Evolutionary conservation across 495 filamentous ascomycete genomes (phyloP), one percentile per base, ranked within the genome.

Genomic region (Xylaria castorea): DNA sequence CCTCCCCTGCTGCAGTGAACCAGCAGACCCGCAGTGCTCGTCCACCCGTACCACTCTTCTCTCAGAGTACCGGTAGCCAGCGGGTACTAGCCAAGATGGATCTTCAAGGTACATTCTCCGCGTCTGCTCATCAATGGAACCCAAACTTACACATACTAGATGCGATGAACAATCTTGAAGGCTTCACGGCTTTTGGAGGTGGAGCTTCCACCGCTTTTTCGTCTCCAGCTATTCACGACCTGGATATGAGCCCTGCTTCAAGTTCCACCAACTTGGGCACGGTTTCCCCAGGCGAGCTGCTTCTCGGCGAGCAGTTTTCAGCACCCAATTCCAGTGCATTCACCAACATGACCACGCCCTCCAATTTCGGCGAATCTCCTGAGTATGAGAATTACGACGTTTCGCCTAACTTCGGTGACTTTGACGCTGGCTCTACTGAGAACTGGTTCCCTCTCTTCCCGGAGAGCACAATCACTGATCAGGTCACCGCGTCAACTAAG

Each of bases 301-400:
- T 94, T 78, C 81, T 92, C 73, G 76, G 80, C 65, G 92, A 94
- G 72, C 84, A 86, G 22, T 85, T 84, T 76, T 96, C 94, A 68
- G 90, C 93, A 38, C 93, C 94, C 50, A 93, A 94, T 67, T 97
- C 95, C 0, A 85, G 91, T 51, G 90, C 93, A 18, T 92, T 94
- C 78, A 97, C 94, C 8, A 91, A 94, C 71, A 76, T 97, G 75
- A 96, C 94, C 68, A 97, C 95, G 66, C 95, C 93, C 40, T 91
- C 89, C 25, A 86, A 92, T 30, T 89, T 91, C 50, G 90, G 89
- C 80, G 92, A 91, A 70, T 95, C 93, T 46, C 93, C 94, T 25
- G 89, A 85, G 46, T 80, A 87, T 74, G 89, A 92, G 73, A 89
- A 87, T 77, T 93, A 90, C 72, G 90, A 96, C 71, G 88, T 91